Base-by-base conservation (phyloP, 768 basidiomycete species). In the Auricularia sp. region DNA sequence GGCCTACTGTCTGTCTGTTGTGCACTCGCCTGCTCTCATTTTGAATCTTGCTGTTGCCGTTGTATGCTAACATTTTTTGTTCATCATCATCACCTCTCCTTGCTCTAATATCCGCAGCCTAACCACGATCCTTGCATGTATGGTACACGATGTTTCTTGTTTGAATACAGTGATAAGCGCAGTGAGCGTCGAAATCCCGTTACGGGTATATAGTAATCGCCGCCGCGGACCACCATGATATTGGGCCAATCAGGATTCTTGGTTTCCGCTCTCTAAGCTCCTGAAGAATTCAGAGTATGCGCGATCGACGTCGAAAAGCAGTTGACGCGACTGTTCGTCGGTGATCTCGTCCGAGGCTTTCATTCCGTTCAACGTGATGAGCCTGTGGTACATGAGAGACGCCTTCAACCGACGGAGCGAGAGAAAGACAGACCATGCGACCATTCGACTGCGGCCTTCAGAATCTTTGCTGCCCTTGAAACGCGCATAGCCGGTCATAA, bases 281-380 rank as follows among this genome's bases (percentile, higher is more conserved):
- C 87, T 78, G 81, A 93, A 92, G 77, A 93, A 94, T 74, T 96
- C 91, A 18, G 90, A 88, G 71, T 98, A 98, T 0, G 96, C 94
- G 70, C 96, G 87, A 69, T 98, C 95, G 62, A 97, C 91, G 70
- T 98, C 96, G 71, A 98, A 98, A n/a, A 92, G 79, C 66, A 98
- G 80, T 91, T 97, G 94, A 65, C 97, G 79, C 2, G 91, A 88
- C 71, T 99, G 94, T 66, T 98, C 96, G 66, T 98, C 96, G 0
- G 89, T 87, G 36, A 98, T 87, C 75, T 97, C 94, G 68, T 98
- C 96, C 11, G 92, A 93, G 3, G 93, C 97, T 71, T 93, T 93
- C 93, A 99, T 95, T 1, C 86, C 90, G 69, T 98, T 98, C 23
- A 99, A 81, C 3, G 92, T 93, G 70, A 99, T 98, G 47, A 99